A percentile compares a stretch with the other conserved stretches of the same genome.
These are phyloP conservation scores for Scutellaria baicalensis DNA, from an alignment of 257 asterid species.

Conservation along the genomic window DNA sequence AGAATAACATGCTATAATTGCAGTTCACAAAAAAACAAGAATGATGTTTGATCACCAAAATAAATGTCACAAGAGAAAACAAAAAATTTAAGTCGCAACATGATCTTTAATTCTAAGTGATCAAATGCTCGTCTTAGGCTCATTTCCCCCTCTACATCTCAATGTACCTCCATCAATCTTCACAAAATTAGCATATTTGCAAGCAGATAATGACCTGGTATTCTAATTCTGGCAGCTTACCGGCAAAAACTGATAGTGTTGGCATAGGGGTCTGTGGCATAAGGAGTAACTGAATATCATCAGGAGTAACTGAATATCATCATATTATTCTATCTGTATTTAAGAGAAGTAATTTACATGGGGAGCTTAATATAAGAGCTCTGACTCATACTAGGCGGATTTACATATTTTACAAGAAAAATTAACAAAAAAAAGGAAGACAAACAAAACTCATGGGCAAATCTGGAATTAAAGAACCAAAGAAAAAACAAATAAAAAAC, in stretches of 20 bases:
- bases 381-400: too few relatives aligned
- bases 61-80: too few relatives aligned
- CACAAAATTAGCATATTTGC: neutral
- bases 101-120: too few relatives aligned
- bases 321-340: too few relatives aligned
- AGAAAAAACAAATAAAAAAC: neutral
- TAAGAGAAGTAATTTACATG: too few relatives aligned
- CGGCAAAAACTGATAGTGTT: neutral
- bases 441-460: neutral
- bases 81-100: too few relatives aligned
- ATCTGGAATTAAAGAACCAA: neutral
- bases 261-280: neutral
- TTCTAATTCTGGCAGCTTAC: neutral
- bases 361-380: too few relatives aligned
- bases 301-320: too few relatives aligned
- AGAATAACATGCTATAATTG: neutral
- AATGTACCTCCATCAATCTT: neutral
- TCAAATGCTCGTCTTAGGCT: neutral
- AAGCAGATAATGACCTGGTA: neutral
- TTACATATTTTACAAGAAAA: neutral
- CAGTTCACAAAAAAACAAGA: neutral
- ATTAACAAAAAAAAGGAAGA: neutral
- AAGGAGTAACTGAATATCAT: neutral
- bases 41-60: neutral
- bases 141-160: neutral